Base-by-base conservation (phyloP, 2,329 filamentous ascomycete genomes). In the Penicillium sp. region DNA sequence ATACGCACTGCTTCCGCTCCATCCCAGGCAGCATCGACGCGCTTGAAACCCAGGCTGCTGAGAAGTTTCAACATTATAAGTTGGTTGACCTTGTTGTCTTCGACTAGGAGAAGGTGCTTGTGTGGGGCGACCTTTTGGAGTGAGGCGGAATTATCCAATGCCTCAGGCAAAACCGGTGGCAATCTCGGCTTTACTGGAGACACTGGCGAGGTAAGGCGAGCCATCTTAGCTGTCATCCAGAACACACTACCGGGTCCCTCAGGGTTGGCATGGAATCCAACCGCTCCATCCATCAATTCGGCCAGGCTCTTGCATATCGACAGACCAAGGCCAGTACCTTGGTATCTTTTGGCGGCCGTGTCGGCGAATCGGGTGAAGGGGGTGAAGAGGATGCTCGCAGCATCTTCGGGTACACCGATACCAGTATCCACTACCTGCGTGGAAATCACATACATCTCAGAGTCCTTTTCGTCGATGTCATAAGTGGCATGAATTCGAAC, bases 291-390 rank as follows among this genome's bases (percentile, higher is more conserved):
- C 81, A 84, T 84, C 25, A 84, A 73, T 62, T 83, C 80, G 0
- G 78, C 78, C 11, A 85, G 65, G 50, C 78, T 82, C 62, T 83
- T 84, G 59, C 80, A 83, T 36, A 85, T 85, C 10, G 80, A 82
- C 3, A 85, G 69, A 2, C 82, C 82, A 2, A 85, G 70, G 0
- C 82, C 82, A 5, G 82, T 84, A 4, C 82, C 82, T 58, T 82
- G 80, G 55, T 81, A 83, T 47, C 74, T 75, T 59, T 82, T 81
- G 2, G 77, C 79, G n/a, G 77, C 75, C 2, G 78, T 80, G 51
- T 80, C 79, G 57, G 82, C 81, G 53, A 82, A 78, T 60, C 83
- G 81, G 7, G 76, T 80, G 56, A 84, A 84, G 0, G 82, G 82
- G 3, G 77, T 80, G 64, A 84, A 84, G 1, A 87, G 75, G 1